Base-by-base conservation (phyloP, 768 basidiomycete genomes). In the Sistotremastrum niveocremeum region DNA sequence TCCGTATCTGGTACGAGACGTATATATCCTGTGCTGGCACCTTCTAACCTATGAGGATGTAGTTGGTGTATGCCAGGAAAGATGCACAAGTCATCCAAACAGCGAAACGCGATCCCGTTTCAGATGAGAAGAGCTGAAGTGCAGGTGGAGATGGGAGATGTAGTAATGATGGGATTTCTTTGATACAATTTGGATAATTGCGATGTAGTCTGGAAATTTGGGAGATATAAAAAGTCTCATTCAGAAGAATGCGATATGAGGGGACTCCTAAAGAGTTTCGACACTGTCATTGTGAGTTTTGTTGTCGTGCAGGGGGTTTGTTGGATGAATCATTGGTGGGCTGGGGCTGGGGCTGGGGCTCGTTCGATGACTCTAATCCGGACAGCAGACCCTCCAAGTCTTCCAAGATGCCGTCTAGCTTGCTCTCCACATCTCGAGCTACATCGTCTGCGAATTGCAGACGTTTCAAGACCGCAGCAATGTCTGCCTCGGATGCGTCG, bases 31-130 rank as follows among this genome's bases (percentile, higher is more conserved):
- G 34, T 11, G 40, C 45, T 11, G 6, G 37, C 42, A 7, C 32
- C 37, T 48, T 46, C 49, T 5, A 10, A 8, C 29, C 20, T 8
- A 9, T 50, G 33, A 10, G n/a, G 29, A 30, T 20, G 12, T 32
- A 90, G 87, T 74, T 90, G 49, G 87, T 90, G 11, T 90, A 84
- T 60, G 80, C 84, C 42, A 74, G 81, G 9, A 87, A 84, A 61
- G 87, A 77, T 37, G 71, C 75, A 1, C 76, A 87, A 46, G 76
- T 85, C 44, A 80, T 90, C 46, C 76, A 84, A 49, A 89, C 88
- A 7, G 85, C 87, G 39, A 81, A 82, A 51, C 76, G 85, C 20
- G 20, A 20, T 20, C 20, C 20, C 20, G 20, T 20, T 20, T 20
- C 20, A 20, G 20, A 20, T 20, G 20, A 20, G 20, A 20, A 38